These are phyloP conservation scores for Botryotinia narcissicola DNA, from an alignment of 2,329 filamentous ascomycete species.

Conservation along the genomic window DNA sequence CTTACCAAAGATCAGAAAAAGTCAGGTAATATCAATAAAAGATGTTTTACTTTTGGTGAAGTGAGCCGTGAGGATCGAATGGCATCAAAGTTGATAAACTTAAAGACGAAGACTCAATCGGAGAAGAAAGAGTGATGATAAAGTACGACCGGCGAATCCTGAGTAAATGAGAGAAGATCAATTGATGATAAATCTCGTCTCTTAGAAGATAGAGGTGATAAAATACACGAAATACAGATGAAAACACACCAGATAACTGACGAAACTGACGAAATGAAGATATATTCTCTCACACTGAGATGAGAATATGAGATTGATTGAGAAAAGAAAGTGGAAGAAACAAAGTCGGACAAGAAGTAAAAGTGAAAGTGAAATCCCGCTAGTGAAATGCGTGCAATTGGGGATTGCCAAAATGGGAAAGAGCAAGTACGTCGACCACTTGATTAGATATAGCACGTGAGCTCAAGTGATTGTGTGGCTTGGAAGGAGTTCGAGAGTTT, in stretches of 20 bases:
- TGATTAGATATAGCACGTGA: neutral
- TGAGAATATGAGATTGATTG: neutral
- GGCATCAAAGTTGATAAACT: no score
- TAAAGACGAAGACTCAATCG: no score
- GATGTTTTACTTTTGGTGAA: no score
- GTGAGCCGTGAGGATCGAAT: no score
- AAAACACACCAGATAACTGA: neutral
- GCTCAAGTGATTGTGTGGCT: neutral
- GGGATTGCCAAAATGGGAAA: neutral
- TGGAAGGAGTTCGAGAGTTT: neutral
- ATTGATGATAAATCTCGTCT: no score
- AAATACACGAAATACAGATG: no score
- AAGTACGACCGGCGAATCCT: no score
- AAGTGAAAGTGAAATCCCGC: neutral
- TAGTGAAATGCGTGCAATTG: neutral
- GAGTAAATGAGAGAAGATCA: no score
- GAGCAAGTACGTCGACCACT: neutral
- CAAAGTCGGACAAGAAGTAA: neutral
- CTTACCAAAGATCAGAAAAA: no score
- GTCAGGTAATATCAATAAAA: no score
- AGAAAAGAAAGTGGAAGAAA: neutral
- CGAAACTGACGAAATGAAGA: neutral
- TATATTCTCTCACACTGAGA: neutral
- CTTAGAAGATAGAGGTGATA: no score
- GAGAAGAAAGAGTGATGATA: no score